Conservation (phyloP, 1,284 basidiomycete genomes). For the Trametes pubescens region DNA sequence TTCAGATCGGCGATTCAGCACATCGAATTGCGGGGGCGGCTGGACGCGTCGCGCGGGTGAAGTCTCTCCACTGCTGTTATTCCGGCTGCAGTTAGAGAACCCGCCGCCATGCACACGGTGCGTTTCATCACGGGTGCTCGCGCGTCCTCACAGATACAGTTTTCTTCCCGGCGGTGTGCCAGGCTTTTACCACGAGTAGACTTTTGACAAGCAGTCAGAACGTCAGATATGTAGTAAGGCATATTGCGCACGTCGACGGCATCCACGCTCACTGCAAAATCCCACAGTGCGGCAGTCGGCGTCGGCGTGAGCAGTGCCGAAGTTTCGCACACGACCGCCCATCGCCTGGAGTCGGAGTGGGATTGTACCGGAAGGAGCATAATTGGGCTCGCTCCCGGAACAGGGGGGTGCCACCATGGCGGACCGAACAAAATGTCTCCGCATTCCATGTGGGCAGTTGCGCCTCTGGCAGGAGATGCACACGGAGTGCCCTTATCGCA, state of each 20-base stretch:
- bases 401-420: neutral
- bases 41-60: neutral
- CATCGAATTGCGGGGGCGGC: neutral
- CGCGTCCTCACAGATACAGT: neutral
- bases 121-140: slow-evolving; percentile 8
- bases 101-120: neutral
- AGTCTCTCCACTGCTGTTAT: too few relatives aligned
- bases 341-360: neutral
- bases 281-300: neutral
- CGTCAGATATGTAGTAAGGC: neutral
- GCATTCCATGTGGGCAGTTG: slow-evolving; percentile 13
- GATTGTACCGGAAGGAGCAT: neutral
- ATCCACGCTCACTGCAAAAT: neutral
- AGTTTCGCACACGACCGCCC: neutral
- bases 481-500: slow-evolving; percentile 24
- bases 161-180: neutral
- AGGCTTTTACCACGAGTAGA: neutral
- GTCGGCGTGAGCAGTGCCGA: neutral
- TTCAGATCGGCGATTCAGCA: neutral
- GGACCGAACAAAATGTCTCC: slow-evolving; percentile 3
- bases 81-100: too few relatives aligned
- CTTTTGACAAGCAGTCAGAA: neutral
- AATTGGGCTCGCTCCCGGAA: neutral
- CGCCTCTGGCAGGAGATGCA: slow-evolving; percentile 4
- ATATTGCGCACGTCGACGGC: neutral